A percentile compares a stretch with the other conserved stretches of the same genome.
Evolutionary conservation across 2,329 filamentous ascomycete genomes (phyloP).

Genomic region (Periconia sp.): DNA sequence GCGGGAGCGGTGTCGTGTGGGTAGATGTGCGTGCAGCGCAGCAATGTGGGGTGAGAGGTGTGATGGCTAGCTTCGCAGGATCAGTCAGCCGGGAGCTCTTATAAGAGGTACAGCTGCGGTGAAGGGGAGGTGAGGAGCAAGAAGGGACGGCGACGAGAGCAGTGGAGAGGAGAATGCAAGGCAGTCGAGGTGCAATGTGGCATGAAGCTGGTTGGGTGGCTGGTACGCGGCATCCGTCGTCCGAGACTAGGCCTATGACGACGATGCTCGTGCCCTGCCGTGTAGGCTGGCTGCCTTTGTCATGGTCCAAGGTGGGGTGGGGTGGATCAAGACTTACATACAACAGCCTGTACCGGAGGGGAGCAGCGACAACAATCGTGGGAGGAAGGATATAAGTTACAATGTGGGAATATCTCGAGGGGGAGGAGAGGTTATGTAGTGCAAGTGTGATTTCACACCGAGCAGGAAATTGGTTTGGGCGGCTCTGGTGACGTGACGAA

Average conservation of each 20-base stretch:
- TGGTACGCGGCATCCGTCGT: conserved; percentile 31
- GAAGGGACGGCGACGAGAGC: no score
- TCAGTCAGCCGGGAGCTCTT: neutral
- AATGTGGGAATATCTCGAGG: conserved; percentile 11
- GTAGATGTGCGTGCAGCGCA: conserved; percentile 7
- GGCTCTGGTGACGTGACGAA: conserved; percentile 43
- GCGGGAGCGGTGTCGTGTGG: neutral
- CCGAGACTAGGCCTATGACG: conserved; percentile 24
- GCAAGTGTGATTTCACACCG: conserved; percentile 3
- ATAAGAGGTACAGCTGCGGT: neutral
- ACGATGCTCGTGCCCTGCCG: conserved; percentile 7
- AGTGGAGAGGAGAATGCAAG: conserved; percentile 8
- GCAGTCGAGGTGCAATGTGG: conserved; percentile 38
- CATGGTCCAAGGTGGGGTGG: no score
- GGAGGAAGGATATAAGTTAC: neutral
- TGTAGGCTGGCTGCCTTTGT: neutral
- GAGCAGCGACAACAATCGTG: neutral
- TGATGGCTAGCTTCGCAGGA: neutral
- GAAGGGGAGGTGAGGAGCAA: neutral
- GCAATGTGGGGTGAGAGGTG: conserved; percentile 14
- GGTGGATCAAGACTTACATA: conserved; percentile 8
- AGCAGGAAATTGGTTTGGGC: conserved; percentile 28
- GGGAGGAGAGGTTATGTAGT: neutral
- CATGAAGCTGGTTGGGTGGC: conserved; percentile 35
- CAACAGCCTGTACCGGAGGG: conserved; percentile 31